A percentile compares a stretch with the other conserved stretches of the same genome.
Evolutionary conservation across 371 early-diverging fungal species (phyloP).

Genomic region (Smittium culicis): DNA sequence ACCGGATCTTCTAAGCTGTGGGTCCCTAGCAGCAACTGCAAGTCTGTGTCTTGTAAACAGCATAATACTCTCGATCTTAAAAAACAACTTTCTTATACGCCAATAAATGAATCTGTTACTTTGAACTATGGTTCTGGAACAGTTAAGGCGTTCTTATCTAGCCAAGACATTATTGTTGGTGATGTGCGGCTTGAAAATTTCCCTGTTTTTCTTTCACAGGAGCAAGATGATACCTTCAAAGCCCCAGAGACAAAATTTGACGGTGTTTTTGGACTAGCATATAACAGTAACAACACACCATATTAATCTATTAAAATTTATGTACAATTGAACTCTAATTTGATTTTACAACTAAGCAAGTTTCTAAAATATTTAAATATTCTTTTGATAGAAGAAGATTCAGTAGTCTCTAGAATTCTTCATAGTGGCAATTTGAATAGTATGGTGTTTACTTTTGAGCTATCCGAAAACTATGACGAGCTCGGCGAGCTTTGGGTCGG

Average conservation of each 20-base stretch:
- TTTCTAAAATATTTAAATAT: slow-evolving; percentile 19
- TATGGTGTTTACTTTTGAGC: slow-evolving; percentile 37
- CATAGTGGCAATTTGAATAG: slow-evolving; percentile 39
- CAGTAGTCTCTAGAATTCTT: slow-evolving; percentile 44
- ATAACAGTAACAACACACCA: slow-evolving; percentile 63
- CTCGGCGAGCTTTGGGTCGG: too few species aligned
- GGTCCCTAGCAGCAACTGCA: slow-evolving; percentile 86
- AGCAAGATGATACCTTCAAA: slow-evolving; percentile 70
- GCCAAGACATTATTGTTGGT: slow-evolving; percentile 57
- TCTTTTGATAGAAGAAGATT: slow-evolving; percentile 48
- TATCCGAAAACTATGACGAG: too few species aligned
- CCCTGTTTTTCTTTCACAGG: slow-evolving; percentile 70
- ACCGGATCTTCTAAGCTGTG: slow-evolving; percentile 89
- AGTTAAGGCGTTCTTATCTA: slow-evolving; percentile 71
- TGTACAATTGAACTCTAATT: not conserved
- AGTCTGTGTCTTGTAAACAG: slow-evolving; percentile 76
- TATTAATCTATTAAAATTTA: not conserved
- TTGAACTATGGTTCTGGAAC: slow-evolving; percentile 85
- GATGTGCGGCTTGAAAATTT: slow-evolving; percentile 41
- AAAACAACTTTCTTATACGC: slow-evolving; percentile 41
- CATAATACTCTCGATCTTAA: slow-evolving; percentile 60
- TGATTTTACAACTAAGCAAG: not conserved
- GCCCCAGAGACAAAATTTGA: slow-evolving; percentile 66
- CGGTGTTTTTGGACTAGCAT: slow-evolving; percentile 82
- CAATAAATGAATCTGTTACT: slow-evolving; percentile 66